phyloP scores from a whole-genome alignment of 2,329 filamentous ascomycete species.

The Tolypocladium guangdongense region DNA sequence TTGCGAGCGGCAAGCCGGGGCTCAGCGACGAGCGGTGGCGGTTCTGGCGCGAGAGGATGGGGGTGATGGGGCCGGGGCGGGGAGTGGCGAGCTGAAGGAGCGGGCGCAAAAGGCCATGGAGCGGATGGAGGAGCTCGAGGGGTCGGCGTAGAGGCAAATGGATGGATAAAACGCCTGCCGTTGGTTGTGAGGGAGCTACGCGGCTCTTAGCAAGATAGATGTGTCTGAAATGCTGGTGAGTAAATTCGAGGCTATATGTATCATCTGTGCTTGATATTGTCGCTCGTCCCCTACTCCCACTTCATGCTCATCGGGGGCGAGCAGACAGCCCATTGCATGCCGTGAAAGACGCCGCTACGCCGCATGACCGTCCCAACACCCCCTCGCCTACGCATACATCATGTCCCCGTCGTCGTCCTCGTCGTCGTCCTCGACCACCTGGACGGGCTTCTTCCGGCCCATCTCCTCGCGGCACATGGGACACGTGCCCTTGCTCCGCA shows the following conservation, averaged over 20 bases:
- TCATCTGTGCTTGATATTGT: background rate
- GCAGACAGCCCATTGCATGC: background rate
- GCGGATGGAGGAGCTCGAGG: constrained; percentile 12
- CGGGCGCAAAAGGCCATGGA: constrained; percentile 10
- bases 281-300: background rate
- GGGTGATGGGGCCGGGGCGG: constrained; percentile 8
- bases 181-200: too few species aligned
- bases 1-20: constrained; percentile 10
- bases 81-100: constrained; percentile 9
- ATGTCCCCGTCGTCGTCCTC: constrained; percentile 43
- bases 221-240: background rate
- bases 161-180: background rate
- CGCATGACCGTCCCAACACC: background rate
- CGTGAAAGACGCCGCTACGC: background rate
- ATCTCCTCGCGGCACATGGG: constrained; percentile 52
- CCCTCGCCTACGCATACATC: constrained; percentile 23
- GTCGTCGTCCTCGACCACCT: constrained; percentile 32
- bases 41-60: constrained; percentile 19
- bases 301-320: background rate
- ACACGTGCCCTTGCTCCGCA: constrained; percentile 52
- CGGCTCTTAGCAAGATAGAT: background rate
- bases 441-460: constrained; percentile 40
- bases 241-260: background rate
- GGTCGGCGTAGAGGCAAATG: background rate
- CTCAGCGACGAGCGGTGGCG: constrained; percentile 16